These are phyloP conservation scores for Bathelium albidoporum DNA, from an alignment of 495 filamentous ascomycete genomes.

Conservation along the genomic window DNA sequence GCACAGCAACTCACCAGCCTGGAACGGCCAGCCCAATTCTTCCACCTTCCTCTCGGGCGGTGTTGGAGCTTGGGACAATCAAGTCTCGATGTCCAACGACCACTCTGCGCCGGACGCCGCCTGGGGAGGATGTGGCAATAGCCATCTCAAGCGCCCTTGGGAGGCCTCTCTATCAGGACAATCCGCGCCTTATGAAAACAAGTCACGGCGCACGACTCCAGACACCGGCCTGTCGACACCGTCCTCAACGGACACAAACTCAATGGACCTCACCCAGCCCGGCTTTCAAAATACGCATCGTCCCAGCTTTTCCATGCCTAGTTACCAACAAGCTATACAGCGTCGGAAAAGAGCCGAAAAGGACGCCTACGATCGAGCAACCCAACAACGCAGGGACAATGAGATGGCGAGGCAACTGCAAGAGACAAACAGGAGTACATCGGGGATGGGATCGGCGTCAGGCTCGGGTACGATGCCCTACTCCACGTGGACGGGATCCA, in stretches of 20 bases:
- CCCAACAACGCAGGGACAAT: slow-evolving; percentile 2
- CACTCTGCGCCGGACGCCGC: neutral
- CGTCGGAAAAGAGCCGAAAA: neutral
- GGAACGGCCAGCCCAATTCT: neutral
- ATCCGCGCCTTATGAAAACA: neutral
- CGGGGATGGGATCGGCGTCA: neutral
- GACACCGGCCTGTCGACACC: neutral
- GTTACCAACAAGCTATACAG: neutral
- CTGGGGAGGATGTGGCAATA: neutral
- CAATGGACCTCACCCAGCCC: neutral
- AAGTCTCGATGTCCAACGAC: neutral
- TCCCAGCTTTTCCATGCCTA: neutral
- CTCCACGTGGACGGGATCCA: neutral
- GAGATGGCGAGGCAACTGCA: slow-evolving; percentile 6
- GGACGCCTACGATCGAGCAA: neutral
- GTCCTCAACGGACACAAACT: slow-evolving; percentile 2
- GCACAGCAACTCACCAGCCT: neutral
- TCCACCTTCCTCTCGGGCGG: neutral
- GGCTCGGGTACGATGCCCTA: neutral
- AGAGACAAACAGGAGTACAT: neutral
- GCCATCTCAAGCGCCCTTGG: neutral
- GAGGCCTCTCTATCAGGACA: neutral
- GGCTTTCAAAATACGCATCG: neutral
- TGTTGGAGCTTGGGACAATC: neutral
- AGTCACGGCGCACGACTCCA: slow-evolving; percentile 6